Conservation (phyloP, 768 basidiomycete species). For the Boletus sp. region DNA sequence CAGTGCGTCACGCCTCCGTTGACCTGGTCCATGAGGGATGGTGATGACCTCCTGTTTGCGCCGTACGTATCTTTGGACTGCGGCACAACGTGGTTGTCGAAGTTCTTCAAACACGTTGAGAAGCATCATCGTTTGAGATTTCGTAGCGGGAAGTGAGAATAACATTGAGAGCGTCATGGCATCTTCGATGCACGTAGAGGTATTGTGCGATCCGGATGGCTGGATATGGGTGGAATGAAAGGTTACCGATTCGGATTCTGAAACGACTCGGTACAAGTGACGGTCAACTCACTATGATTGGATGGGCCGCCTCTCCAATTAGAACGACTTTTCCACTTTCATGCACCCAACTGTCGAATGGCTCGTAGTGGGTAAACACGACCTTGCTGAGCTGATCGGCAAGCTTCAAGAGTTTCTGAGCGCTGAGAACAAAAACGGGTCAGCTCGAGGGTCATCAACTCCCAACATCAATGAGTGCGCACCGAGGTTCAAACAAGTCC, state of each 20-base stretch:
- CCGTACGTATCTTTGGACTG: constrained; percentile 41
- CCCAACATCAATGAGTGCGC: neutral
- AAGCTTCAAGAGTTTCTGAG: constrained; percentile 20
- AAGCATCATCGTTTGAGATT: constrained; percentile 46
- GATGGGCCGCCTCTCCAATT: constrained; percentile 60
- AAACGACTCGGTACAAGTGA: neutral
- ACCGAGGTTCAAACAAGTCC: constrained; percentile 25
- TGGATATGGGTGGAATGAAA: constrained; percentile 16
- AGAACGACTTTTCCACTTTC: constrained; percentile 50
- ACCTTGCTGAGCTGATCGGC: constrained; percentile 24
- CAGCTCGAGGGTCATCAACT: neutral
- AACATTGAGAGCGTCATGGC: constrained; percentile 57
- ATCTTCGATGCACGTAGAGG: constrained; percentile 54
- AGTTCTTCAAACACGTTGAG: constrained; percentile 58
- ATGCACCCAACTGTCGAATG: constrained; percentile 50
- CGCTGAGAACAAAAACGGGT: neutral
- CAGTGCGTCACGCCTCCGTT: constrained; percentile 44
- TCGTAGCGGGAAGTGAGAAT: constrained; percentile 48
- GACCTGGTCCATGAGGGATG: constrained; percentile 42
- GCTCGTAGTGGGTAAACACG: constrained; percentile 31
- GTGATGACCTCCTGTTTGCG: constrained; percentile 43
- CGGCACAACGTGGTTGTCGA: constrained; percentile 45
- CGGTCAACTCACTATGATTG: constrained; percentile 39
- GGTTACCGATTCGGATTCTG: neutral
- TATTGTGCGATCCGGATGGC: constrained; percentile 51